Conservation (phyloP, 257 asterid genomes). For the Datura wrightii region DNA sequence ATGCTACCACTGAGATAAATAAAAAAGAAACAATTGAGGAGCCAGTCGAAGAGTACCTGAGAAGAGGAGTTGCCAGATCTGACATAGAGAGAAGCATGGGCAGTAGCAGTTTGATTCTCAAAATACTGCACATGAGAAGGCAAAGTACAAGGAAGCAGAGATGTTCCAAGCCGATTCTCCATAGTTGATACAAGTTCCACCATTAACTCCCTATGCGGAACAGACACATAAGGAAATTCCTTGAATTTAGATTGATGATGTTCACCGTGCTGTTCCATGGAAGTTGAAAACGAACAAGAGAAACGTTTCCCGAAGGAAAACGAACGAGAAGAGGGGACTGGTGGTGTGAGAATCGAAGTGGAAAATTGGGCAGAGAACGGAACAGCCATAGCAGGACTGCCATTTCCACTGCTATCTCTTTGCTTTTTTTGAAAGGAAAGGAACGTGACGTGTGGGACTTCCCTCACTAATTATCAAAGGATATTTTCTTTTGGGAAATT, state of each 20-base stretch:
- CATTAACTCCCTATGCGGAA: constrained; percentile 68
- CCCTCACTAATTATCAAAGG: too few relatives aligned
- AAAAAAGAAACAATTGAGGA: too few relatives aligned
- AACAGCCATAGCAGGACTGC: not conserved
- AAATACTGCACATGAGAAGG: constrained; percentile 67
- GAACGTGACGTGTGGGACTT: too few relatives aligned
- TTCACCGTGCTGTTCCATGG: constrained; percentile 46
- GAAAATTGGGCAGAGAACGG: not conserved
- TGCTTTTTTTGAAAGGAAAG: too few relatives aligned
- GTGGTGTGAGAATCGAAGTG: not conserved
- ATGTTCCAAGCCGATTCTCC: constrained; percentile 63
- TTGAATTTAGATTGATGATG: constrained; percentile 51
- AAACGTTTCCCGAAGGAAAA: not conserved
- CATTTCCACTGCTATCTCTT: not conserved
- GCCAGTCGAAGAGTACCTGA: constrained; percentile 44
- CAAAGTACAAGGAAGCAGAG: constrained; percentile 68
- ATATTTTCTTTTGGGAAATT: too few relatives aligned
- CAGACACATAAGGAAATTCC: constrained; percentile 74
- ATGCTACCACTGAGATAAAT: not conserved
- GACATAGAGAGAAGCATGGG: constrained; percentile 64
- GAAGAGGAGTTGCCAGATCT: constrained; percentile 77
- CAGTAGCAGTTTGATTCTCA: constrained; percentile 53
- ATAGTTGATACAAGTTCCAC: constrained; percentile 66
- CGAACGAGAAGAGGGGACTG: not conserved
- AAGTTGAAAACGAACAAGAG: constrained; percentile 5